phyloP scores from a whole-genome alignment of 73 alveolate genomes.

The Blepharisma japonicum region DNA sequence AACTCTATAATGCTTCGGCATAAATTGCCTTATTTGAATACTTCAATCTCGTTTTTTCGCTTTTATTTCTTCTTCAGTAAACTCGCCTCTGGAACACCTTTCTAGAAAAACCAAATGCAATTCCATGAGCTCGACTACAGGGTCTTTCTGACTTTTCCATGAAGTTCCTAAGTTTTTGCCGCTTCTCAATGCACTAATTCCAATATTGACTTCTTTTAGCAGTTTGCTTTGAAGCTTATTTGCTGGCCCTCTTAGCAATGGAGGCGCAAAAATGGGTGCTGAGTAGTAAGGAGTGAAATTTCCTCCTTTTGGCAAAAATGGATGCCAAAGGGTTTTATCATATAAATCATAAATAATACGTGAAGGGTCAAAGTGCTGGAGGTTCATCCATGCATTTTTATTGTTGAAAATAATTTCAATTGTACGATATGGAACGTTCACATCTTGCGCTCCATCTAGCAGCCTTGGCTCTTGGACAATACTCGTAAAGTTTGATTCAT shows the following conservation, averaged over 20 bases:
- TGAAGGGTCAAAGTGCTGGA: slow-evolving; percentile 57
- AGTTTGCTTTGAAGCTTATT: slow-evolving; percentile 33
- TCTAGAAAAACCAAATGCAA: slow-evolving; percentile 41
- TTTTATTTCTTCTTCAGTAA: slow-evolving; percentile 10
- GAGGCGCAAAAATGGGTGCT: slow-evolving; percentile 39
- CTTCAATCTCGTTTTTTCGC: not conserved
- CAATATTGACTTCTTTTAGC: slow-evolving; percentile 46
- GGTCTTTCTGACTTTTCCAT: slow-evolving; percentile 33
- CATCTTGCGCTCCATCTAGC: not conserved
- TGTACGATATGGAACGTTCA: slow-evolving; percentile 51
- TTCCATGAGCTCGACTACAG: not conserved
- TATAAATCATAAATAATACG: slow-evolving; percentile 53
- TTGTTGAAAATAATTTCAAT: slow-evolving; percentile 72
- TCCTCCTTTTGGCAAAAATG: slow-evolving; percentile 36
- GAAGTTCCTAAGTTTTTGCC: slow-evolving; percentile 39
- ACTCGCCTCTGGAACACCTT: slow-evolving; percentile 36
- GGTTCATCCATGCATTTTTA: slow-evolving; percentile 67
- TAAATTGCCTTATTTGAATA: slow-evolving; percentile 35
- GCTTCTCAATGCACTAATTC: slow-evolving; percentile 38
- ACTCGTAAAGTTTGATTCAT: not conserved
- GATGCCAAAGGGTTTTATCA: slow-evolving; percentile 62
- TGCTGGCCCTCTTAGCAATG: not conserved
- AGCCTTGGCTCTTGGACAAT: slow-evolving; percentile 26
- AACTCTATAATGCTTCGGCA: slow-evolving; percentile 45
- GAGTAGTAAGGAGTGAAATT: slow-evolving; percentile 48